phyloP scores from a whole-genome alignment of 768 basidiomycete genomes.

The Pleurotus citrinopileatus region DNA sequence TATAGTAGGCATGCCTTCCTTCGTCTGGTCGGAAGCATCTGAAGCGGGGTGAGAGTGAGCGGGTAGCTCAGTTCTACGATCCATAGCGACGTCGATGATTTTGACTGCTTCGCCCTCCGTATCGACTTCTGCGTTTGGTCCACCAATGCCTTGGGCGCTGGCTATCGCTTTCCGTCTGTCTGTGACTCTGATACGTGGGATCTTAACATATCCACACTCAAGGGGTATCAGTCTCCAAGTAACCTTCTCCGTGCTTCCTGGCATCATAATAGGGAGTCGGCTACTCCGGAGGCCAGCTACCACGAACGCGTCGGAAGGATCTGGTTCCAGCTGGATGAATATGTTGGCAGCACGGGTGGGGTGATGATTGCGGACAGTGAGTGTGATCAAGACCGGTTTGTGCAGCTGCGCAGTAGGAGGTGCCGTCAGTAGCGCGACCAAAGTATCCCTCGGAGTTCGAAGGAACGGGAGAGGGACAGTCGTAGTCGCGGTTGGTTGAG shows the following conservation, averaged over 20 bases:
- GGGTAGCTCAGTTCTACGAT: slow-evolving; percentile 21
- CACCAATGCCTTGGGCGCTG: slow-evolving; percentile 22
- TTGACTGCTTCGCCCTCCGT: slow-evolving; percentile 45
- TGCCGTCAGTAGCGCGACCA: slow-evolving; percentile 64
- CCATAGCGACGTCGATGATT: slow-evolving; percentile 51
- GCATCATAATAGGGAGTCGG: slow-evolving; percentile 68
- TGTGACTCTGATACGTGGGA: slow-evolving; percentile 61
- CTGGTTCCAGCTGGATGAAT: slow-evolving; percentile 69
- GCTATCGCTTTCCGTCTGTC: slow-evolving; percentile 42
- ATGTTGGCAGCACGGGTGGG: slow-evolving; percentile 65
- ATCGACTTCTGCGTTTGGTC: slow-evolving; percentile 27
- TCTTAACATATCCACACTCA: slow-evolving; percentile 64
- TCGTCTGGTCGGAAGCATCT: not conserved
- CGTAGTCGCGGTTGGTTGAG: slow-evolving; percentile 45
- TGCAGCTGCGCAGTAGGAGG: slow-evolving; percentile 68
- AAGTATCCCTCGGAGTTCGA: slow-evolving; percentile 52
- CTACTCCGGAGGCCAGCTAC: slow-evolving; percentile 72
- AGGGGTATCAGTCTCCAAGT: slow-evolving; percentile 71
- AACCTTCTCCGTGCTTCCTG: slow-evolving; percentile 64
- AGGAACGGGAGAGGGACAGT: slow-evolving; percentile 60
- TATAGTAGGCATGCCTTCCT: not conserved
- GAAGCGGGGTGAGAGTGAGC: slow-evolving; percentile 9
- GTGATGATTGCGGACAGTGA: slow-evolving; percentile 66
- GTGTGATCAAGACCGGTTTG: slow-evolving; percentile 47
- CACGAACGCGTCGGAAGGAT: slow-evolving; percentile 70